Percentiles rank a stretch among this genome's conserved stretches.
These are phyloP conservation scores for Rubia yunnanensis DNA, from an alignment of 257 asterid species.

Conservation along the genomic window DNA sequence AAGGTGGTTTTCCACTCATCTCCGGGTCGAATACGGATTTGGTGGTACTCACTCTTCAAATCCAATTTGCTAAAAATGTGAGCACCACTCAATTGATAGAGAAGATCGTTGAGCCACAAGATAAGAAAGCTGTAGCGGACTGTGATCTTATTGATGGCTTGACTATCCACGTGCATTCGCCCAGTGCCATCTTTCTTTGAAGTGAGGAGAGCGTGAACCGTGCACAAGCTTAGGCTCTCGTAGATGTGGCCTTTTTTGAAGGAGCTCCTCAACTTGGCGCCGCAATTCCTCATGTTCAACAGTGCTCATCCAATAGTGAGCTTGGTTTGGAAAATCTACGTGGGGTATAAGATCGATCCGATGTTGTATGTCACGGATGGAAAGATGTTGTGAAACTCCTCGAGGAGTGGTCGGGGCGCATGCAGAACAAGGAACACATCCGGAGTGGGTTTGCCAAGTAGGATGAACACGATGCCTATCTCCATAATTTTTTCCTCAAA, in stretches of 20 bases:
- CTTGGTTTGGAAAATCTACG: too few relatives aligned
- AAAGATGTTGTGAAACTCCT: not conserved
- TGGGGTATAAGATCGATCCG: not conserved
- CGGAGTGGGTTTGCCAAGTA: too few relatives aligned
- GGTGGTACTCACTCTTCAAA: not conserved
- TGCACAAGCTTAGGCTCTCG: too few relatives aligned
- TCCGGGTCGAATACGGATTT: not conserved
- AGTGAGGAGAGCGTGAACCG: too few relatives aligned
- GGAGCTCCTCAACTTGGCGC: too few relatives aligned
- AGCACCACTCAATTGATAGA: not conserved
- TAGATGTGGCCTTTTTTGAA: too few relatives aligned
- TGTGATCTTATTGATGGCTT: not conserved
- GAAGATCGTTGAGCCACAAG: not conserved
- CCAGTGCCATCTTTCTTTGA: not conserved
- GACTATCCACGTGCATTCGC: not conserved
- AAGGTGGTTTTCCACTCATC: not conserved
- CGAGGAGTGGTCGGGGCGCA: too few relatives aligned
- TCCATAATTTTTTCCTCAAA: too few relatives aligned
- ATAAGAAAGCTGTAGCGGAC: not conserved
- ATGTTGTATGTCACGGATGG: not conserved
- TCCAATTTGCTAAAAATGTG: not conserved
- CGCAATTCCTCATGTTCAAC: not conserved
- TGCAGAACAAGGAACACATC: too few relatives aligned
- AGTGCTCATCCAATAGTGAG: too few relatives aligned
- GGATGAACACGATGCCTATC: too few relatives aligned